Evolutionary conservation across 768 basidiomycete species (phyloP), one percentile per base, ranked within the genome.

Genomic region (Pleurotus tuoliensis): DNA sequence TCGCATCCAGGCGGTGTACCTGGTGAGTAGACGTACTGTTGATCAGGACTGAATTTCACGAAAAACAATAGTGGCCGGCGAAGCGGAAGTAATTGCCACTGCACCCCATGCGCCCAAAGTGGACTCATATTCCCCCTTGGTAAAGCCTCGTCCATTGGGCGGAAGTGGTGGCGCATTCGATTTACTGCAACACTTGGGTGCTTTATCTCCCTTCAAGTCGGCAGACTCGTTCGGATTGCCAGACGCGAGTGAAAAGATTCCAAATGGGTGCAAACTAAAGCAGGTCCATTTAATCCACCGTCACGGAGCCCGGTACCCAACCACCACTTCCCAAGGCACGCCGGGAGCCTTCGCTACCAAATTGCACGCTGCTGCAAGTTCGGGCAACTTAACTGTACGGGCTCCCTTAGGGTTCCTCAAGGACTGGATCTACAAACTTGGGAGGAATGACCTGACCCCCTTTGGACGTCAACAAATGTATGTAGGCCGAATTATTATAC

Each of bases 341-440:
- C 77, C 76, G 20, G 68, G 77, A 15, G 68, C 67, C 9, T 75
- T 83, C 57, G 77, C 81, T 3, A 61, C 65, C n/a, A 75, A 76
- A n/a, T 61, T 85, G 16, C 78, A 84, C 58, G 65, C 76, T 30
- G 71, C 70, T 11, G 82, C 82, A 1, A 58, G 62, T 4, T 57
- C 59, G 8, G 66, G 72, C 4, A 69, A 73, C 2, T 81, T 85
- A 71, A 75, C 71, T 11, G 82, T 80, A 0, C 74, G 71, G 0
- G 88, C 86, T 0, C 70, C 77, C 0, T 67, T 91, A 16, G 61
- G 71, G 1, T 92, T 92, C 64, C 69, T 92, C 66, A 84, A 87
- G 60, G 78, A 76, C 30, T 92, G 90, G 90, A 80, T 79, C 2
- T 92, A 88, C 67, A 84, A 84, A 61, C 83, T 93, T 12, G 92